Conservation (phyloP, 2,329 filamentous ascomycete genomes). For the Phyllosticta citribraziliensis region DNA sequence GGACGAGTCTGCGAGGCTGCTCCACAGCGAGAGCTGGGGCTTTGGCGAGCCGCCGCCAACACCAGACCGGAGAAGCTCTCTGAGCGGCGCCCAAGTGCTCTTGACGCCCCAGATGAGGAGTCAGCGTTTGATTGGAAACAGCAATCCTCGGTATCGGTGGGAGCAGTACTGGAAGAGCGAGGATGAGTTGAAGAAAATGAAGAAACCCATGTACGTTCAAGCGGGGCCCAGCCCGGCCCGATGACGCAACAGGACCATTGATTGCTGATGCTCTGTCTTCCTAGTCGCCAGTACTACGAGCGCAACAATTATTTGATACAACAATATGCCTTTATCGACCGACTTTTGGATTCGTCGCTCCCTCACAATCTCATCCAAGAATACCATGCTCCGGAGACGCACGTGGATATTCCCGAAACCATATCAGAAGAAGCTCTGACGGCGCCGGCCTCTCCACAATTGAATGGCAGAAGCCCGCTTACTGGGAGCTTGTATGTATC, state of each 20-base stretch:
- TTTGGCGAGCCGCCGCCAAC: slow-evolving; percentile 17
- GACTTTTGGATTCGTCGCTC: slow-evolving; percentile 81
- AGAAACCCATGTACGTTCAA: slow-evolving; percentile 52
- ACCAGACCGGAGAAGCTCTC: slow-evolving; percentile 29
- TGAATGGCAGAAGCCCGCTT: slow-evolving; percentile 11
- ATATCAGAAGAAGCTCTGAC: slow-evolving; percentile 58
- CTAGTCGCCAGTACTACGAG: slow-evolving; percentile 73
- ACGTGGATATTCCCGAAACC: slow-evolving; percentile 58
- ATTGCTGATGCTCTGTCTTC: not conserved
- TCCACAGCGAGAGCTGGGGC: slow-evolving; percentile 19
- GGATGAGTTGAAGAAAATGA: slow-evolving; percentile 61
- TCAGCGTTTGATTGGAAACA: slow-evolving; percentile 79
- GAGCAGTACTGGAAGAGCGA: slow-evolving; percentile 78
- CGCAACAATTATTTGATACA: slow-evolving; percentile 80
- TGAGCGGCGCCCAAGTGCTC: slow-evolving; percentile 30
- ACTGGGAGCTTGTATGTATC: not conserved
- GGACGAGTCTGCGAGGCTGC: slow-evolving; percentile 16
- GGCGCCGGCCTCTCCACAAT: slow-evolving; percentile 14
- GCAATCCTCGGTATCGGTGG: slow-evolving; percentile 78
- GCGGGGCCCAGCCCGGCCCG: not conserved
- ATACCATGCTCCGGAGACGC: slow-evolving; percentile 56
- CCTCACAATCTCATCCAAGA: slow-evolving; percentile 87
- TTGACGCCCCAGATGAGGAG: slow-evolving; percentile 62
- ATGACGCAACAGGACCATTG: not conserved
- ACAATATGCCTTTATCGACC: slow-evolving; percentile 89